These are phyloP conservation scores for Aureobasidium sp. DNA, from an alignment of 2,329 filamentous ascomycete genomes.

Conservation along the genomic window DNA sequence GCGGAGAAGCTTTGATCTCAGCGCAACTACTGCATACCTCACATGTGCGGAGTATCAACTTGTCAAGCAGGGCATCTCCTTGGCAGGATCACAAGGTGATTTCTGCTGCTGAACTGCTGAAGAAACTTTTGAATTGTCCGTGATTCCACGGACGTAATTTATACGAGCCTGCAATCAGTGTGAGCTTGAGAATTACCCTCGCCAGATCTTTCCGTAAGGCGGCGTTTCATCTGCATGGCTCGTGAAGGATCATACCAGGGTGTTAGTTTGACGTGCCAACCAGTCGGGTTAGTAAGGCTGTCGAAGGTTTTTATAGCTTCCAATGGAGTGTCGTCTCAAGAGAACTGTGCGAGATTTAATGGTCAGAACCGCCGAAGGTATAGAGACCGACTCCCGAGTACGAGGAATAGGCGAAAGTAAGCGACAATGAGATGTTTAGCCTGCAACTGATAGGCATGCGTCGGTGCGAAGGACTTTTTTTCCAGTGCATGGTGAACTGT, in stretches of 20 bases:
- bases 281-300: background rate
- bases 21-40: background rate
- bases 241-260: background rate
- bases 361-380: background rate
- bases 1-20: constrained; percentile 6
- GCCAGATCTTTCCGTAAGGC: background rate
- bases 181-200: background rate
- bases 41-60: background rate
- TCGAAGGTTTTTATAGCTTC: background rate
- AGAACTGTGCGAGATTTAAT: background rate
- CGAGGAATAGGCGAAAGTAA: background rate
- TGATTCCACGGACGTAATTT: background rate
- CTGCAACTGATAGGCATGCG: background rate
- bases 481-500: background rate
- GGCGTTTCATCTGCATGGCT: background rate
- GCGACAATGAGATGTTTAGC: background rate
- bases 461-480: background rate
- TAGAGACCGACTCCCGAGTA: background rate
- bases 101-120: background rate
- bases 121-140: background rate
- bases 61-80: background rate
- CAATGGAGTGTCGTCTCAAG: too few relatives aligned
- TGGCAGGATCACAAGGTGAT: background rate
- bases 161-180: background rate
- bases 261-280: background rate